Conservation (phyloP, 106 monocot genomes). For the Platanthera guangdongensis region DNA sequence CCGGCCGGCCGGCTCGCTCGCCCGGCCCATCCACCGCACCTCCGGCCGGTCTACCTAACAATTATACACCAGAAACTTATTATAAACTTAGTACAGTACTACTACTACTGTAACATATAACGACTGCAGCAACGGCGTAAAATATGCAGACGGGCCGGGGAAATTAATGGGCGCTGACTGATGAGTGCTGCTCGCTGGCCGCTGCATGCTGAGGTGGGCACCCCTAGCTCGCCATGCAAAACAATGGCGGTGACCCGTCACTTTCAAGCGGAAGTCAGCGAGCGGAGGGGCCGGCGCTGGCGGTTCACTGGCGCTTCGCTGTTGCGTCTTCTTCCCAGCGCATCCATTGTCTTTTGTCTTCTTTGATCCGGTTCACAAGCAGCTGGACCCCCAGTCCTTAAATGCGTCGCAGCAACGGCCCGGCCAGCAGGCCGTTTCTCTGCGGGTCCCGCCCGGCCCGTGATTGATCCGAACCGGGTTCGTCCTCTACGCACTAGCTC, state of each 20-base stretch:
- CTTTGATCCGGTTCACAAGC: background rate
- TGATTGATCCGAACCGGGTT: background rate
- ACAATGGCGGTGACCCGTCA: background rate
- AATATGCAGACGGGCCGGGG: too few species aligned
- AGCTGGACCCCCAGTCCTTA: background rate
- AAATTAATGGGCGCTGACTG: too few species aligned
- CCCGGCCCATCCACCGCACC: too few species aligned
- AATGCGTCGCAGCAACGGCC: background rate
- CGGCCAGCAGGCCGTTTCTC: background rate
- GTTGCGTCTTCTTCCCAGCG: background rate
- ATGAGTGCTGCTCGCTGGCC: background rate
- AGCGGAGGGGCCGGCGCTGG: background rate
- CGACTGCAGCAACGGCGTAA: too few species aligned
- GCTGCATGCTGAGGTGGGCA: background rate
- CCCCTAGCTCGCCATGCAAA: background rate
- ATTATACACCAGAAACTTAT: too few species aligned
- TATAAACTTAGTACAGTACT: too few species aligned
- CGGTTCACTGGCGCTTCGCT: background rate
- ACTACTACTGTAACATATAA: too few species aligned
- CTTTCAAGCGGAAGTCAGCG: background rate
- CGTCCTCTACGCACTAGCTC: background rate
- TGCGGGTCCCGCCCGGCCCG: slow-evolving; percentile 5
- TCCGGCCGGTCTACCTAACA: too few species aligned
- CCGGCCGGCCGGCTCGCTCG: too few species aligned
- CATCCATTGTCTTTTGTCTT: background rate